Conservation (phyloP, 2,329 filamentous ascomycete species). For the Dissoconium aciculare region DNA sequence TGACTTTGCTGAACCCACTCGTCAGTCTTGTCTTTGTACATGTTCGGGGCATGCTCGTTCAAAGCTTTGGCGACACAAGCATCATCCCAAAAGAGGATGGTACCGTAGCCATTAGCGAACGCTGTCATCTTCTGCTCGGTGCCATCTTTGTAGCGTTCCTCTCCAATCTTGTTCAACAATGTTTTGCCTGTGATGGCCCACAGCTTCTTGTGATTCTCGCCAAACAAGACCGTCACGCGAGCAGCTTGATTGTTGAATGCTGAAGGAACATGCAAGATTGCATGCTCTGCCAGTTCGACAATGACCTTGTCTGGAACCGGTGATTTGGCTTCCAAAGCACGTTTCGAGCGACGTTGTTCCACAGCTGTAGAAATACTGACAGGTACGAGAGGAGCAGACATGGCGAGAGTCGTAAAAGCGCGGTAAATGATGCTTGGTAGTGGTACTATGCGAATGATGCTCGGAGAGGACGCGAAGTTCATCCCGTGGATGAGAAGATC, state of each 20-base stretch:
- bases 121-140: slow-evolving; percentile 4
- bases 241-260: slow-evolving; percentile 8
- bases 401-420: too few species aligned
- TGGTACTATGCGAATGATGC: too few species aligned
- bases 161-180: slow-evolving; percentile 4
- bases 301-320: too few species aligned
- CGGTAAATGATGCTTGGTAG: too few species aligned
- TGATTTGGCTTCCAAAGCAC: too few species aligned
- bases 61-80: slow-evolving; percentile 1
- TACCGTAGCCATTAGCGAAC: slow-evolving; percentile 6
- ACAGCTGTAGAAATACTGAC: too few species aligned
- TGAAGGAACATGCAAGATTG: slow-evolving; percentile 5
- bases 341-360: too few species aligned
- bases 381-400: too few species aligned
- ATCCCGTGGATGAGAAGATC: too few species aligned
- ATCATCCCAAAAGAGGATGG: slow-evolving; percentile 9
- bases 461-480: too few species aligned
- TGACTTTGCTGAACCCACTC: slow-evolving; percentile 6
- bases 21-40: slow-evolving; percentile 6
- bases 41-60: slow-evolving; percentile 6
- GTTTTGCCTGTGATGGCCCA: slow-evolving; percentile 5
- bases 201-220: slow-evolving; percentile 8
- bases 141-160: slow-evolving; percentile 3
- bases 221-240: slow-evolving; percentile 6
- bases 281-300: slow-evolving; percentile 6